Evolutionary conservation across 768 basidiomycete species (phyloP).

Genomic region (Steccherinum ochraceum): DNA sequence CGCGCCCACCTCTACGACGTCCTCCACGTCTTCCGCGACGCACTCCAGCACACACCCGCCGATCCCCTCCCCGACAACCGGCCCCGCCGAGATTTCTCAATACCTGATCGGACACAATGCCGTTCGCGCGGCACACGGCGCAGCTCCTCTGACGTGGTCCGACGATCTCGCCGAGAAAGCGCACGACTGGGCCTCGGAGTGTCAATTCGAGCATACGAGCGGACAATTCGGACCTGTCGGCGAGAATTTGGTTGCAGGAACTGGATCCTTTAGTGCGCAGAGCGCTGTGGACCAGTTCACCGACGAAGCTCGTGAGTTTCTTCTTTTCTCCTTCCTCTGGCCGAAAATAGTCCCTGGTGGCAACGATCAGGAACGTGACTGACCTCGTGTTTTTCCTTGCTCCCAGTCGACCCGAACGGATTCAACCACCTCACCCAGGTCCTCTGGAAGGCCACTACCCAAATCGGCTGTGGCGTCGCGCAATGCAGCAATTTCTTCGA

Average conservation of each 20-base stretch:
- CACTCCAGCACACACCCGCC: slow-evolving; percentile 43
- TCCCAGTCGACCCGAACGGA: slow-evolving; percentile 31
- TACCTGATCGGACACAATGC: slow-evolving; percentile 59
- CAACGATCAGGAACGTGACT: no score
- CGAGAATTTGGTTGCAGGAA: slow-evolving; percentile 71
- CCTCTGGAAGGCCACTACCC: slow-evolving; percentile 62
- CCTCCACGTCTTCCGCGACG: slow-evolving; percentile 39
- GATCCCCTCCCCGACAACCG: slow-evolving; percentile 27
- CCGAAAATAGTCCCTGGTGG: no score
- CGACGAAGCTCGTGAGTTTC: slow-evolving; percentile 41
- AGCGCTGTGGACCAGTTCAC: slow-evolving; percentile 43
- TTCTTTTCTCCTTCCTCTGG: no score
- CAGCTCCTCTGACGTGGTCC: slow-evolving; percentile 55
- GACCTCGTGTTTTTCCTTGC: slow-evolving; percentile 10
- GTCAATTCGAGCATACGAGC: slow-evolving; percentile 60
- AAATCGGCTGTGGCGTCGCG: slow-evolving; percentile 61
- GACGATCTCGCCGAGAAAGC: slow-evolving; percentile 50
- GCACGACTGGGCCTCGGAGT: slow-evolving; percentile 58
- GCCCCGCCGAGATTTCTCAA: slow-evolving; percentile 24
- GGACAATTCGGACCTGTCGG: slow-evolving; percentile 59
- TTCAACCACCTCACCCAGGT: slow-evolving; percentile 57
- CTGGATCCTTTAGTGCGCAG: slow-evolving; percentile 42
- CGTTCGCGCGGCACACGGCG: slow-evolving; percentile 53
- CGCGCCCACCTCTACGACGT: slow-evolving; percentile 1
- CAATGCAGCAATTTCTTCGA: slow-evolving; percentile 46